Conservation (phyloP, 2,329 filamentous ascomycete species). For the Fusarium guadeloupense region DNA sequence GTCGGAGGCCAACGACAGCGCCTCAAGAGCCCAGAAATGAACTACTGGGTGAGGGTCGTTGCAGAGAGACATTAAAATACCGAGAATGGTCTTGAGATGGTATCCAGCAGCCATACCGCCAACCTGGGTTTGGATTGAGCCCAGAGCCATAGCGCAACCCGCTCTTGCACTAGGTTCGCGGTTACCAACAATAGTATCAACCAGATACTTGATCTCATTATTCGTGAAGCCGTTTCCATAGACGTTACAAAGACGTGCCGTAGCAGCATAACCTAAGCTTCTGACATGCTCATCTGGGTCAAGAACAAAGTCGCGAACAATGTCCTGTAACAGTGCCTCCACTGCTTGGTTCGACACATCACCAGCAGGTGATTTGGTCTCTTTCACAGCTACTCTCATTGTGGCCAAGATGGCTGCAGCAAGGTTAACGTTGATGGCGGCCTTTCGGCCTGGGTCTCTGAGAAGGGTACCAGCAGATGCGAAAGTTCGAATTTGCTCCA, state of each 20-base stretch:
- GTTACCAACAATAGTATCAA: slow-evolving; percentile 94
- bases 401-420: slow-evolving; percentile 82
- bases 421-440: slow-evolving; percentile 91
- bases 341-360: slow-evolving; percentile 79
- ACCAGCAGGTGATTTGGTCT: slow-evolving; percentile 77
- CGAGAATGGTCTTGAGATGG: slow-evolving; percentile 96
- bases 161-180: slow-evolving; percentile 92
- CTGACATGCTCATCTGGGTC: slow-evolving; percentile 88
- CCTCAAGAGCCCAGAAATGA: slow-evolving; percentile 96
- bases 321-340: slow-evolving; percentile 84
- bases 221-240: slow-evolving; percentile 92
- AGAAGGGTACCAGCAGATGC: slow-evolving; percentile 82
- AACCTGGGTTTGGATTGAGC: slow-evolving; percentile 92
- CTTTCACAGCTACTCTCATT: slow-evolving; percentile 84
- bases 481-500: slow-evolving; percentile 93
- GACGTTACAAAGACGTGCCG: slow-evolving; percentile 83
- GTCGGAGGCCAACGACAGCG: slow-evolving; percentile 84
- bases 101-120: slow-evolving; percentile 97
- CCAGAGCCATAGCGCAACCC: slow-evolving; percentile 92
- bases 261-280: slow-evolving; percentile 82
- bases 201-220: slow-evolving; percentile 86
- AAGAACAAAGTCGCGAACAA: slow-evolving; percentile 75
- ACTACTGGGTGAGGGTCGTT: slow-evolving; percentile 95
- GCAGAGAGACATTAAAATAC: slow-evolving; percentile 96
- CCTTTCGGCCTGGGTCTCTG: slow-evolving; percentile 86